Conservation (phyloP, 208 protist species). For the Acanthamoeba healyi region DNA sequence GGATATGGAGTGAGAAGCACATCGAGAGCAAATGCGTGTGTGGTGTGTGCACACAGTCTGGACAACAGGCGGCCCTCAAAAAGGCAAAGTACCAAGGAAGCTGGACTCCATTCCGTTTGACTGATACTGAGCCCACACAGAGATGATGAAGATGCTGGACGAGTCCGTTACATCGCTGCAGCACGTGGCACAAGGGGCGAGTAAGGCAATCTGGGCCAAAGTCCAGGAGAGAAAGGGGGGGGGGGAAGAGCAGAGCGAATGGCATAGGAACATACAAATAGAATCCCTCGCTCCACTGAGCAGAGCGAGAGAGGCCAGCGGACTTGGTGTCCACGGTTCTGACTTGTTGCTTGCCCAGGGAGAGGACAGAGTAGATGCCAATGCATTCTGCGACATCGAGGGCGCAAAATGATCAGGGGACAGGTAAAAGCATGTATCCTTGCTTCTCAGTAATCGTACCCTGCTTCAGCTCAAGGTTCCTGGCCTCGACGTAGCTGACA, state of each 20-base stretch:
- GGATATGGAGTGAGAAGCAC: too few relatives aligned
- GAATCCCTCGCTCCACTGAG: slow-evolving; percentile 22
- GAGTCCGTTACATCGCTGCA: slow-evolving; percentile 34
- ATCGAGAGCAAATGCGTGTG: too few relatives aligned
- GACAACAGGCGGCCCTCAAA: too few relatives aligned
- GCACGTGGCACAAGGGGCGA: background rate
- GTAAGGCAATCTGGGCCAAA: too few relatives aligned
- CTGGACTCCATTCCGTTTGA: slow-evolving; percentile 28
- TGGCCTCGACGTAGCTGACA: background rate
- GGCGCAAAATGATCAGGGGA: too few relatives aligned
- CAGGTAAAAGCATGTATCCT: too few relatives aligned
- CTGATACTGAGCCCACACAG: slow-evolving; percentile 51
- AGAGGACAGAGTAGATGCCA: slow-evolving; percentile 22
- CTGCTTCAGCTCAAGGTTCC: slow-evolving; percentile 14
- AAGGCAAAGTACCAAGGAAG: slow-evolving; percentile 6
- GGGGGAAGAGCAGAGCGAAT: too few relatives aligned
- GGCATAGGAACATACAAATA: slow-evolving; percentile 45
- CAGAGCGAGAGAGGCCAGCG: background rate
- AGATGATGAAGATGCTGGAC: slow-evolving; percentile 30
- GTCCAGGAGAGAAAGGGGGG: too few relatives aligned
- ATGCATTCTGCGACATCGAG: slow-evolving; percentile 9
- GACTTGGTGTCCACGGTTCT: background rate
- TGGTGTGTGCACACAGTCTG: too few relatives aligned
- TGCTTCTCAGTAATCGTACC: too few relatives aligned
- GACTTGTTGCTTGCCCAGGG: slow-evolving; percentile 52